phyloP scores from a whole-genome alignment of 768 basidiomycete genomes.

The Rossbeevera mucosa region DNA sequence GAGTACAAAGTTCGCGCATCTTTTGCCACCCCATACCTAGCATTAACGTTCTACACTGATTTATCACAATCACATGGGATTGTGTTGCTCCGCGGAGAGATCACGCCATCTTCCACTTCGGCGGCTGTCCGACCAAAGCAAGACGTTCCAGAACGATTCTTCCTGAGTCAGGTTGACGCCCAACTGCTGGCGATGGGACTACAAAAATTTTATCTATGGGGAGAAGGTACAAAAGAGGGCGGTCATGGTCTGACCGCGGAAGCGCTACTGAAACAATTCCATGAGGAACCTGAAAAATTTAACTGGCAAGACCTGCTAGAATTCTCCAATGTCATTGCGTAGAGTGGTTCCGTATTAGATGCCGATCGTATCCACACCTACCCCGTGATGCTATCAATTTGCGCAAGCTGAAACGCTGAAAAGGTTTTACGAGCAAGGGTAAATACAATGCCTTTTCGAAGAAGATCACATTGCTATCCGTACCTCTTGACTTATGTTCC shows the following conservation, averaged over 20 bases:
- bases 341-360: not conserved
- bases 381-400: not conserved
- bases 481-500: too few species aligned
- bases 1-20: constrained; percentile 85
- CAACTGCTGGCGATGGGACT: constrained; percentile 75
- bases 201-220: constrained; percentile 84
- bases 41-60: constrained; percentile 90
- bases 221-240: constrained; percentile 21
- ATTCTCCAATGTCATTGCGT: constrained; percentile 11
- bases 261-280: constrained; percentile 62
- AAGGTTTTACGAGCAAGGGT: not conserved
- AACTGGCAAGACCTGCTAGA: constrained; percentile 77
- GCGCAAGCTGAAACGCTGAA: not conserved
- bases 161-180: constrained; percentile 77
- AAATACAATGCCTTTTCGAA: too few species aligned
- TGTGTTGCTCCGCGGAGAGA: constrained; percentile 88
- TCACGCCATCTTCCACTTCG: constrained; percentile 60
- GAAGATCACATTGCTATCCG: too few species aligned
- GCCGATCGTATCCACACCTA: not conserved
- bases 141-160: constrained; percentile 33
- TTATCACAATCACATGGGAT: constrained; percentile 71
- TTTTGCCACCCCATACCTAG: constrained; percentile 88
- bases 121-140: constrained; percentile 34
- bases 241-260: constrained; percentile 19
- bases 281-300: constrained; percentile 74